Conservation (phyloP, 306 rosid species). For the Corylus avellana region DNA sequence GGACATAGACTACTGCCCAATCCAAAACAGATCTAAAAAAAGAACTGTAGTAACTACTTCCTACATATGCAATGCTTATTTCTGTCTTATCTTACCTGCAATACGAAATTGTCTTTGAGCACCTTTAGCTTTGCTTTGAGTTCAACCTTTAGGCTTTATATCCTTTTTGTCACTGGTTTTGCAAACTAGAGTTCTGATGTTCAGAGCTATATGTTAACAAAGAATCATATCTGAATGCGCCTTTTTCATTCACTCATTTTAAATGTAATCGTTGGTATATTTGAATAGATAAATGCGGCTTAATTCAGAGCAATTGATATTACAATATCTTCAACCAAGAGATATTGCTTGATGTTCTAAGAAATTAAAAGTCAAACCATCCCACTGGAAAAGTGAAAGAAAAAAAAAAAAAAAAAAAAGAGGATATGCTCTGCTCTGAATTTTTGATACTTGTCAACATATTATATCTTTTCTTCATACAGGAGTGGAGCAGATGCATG, state of each 20-base stretch:
- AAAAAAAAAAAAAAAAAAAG: neutral
- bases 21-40: no score
- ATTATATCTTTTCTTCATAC: constrained; percentile 21
- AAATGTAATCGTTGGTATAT: neutral
- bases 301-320: neutral
- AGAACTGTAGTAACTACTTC: neutral
- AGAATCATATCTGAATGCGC: neutral
- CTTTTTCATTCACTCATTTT: neutral
- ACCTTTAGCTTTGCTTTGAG: neutral
- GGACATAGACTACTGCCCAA: no score
- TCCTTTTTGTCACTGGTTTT: neutral
- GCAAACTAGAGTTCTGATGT: neutral
- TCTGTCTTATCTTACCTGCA: neutral
- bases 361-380: neutral
- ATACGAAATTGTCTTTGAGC: neutral
- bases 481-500: constrained; percentile 51
- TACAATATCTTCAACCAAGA: neutral
- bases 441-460: neutral
- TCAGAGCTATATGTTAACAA: neutral
- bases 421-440: neutral
- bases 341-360: neutral
- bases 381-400: neutral
- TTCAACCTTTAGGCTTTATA: neutral
- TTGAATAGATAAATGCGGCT: neutral
- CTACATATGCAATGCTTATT: neutral